Base-by-base conservation (phyloP, 768 basidiomycete species). In the Kwoniella dendrophila region DNA sequence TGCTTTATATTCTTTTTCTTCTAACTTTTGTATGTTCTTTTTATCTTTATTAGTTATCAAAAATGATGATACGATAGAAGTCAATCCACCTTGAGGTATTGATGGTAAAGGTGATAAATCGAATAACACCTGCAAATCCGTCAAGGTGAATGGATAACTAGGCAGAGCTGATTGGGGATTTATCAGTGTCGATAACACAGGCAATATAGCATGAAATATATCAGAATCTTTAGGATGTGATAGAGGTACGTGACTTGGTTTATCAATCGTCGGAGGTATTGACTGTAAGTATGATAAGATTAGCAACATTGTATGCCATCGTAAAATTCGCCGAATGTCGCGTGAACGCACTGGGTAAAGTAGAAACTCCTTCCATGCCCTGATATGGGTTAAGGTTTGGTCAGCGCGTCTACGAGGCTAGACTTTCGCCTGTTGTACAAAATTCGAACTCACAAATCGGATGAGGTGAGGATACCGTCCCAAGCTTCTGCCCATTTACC, bases 401-500 rank as follows among this genome's bases (percentile, higher is more conserved):
- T n/a, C n/a, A n/a, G n/a, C n/a, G n/a, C n/a, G n/a, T n/a, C n/a
- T n/a, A n/a, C n/a, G n/a, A n/a, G n/a, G n/a, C n/a, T n/a, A n/a
- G n/a, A n/a, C n/a, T n/a, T n/a, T n/a, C n/a, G n/a, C n/a, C n/a
- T n/a, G n/a, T n/a, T n/a, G n/a, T 43, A 33, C 2, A 22, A 18
- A 12, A 33, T 16, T 34, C 1, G 3, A 27, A 27, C 58, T 59
- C 16, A 60, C 59, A 40, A 22, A 30, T 60, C 59, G 1, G 59
- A 50, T 16, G 53, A 22, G 3, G 30, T 32, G 16, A 60, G 34
- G 24, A 53, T 14, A 4, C 36, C 30, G 7, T 61, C 59, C 69
- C 69, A 70, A 2, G 56, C 62, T 26, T 57, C 34, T 4, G 27
- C 44, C 69, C 69, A 70, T 11, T 43, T 38, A 2, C 63, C 62